phyloP scores from a whole-genome alignment of 345 rosid genomes.

The Turritis glabra region DNA sequence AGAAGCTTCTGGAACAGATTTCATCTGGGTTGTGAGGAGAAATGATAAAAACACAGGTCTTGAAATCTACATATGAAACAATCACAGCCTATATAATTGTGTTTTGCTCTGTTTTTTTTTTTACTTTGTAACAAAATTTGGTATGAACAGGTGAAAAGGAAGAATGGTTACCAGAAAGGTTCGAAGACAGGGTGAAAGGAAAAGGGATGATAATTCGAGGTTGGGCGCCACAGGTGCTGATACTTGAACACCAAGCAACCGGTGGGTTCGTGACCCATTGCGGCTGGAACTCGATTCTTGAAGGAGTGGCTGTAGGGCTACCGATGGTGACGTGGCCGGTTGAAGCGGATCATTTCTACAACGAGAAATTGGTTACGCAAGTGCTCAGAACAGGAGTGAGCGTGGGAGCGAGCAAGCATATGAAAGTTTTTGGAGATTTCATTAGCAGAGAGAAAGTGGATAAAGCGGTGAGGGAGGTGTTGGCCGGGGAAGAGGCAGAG shows the following conservation, averaged over 20 bases:
- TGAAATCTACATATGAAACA: background rate
- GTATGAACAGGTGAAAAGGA: conserved; percentile 14
- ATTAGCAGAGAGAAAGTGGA: conserved; percentile 39
- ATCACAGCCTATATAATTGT: background rate
- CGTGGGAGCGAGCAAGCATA: conserved; percentile 39
- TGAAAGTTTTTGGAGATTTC: conserved; percentile 17
- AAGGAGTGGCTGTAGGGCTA: conserved; percentile 46
- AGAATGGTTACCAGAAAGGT: conserved; percentile 44
- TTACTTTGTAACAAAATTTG: background rate
- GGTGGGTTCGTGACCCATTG: conserved; percentile 57
- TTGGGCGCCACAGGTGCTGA: conserved; percentile 55
- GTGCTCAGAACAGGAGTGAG: conserved; percentile 43
- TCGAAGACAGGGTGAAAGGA: conserved; percentile 40
- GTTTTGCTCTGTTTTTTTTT: background rate
- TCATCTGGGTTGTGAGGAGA: conserved; percentile 37
- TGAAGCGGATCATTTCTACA: conserved; percentile 49
- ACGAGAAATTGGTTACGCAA: conserved; percentile 45
- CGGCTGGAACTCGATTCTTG: conserved; percentile 57
- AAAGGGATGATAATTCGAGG: conserved; percentile 44
- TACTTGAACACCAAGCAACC: conserved; percentile 49
- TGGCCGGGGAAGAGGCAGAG: conserved; percentile 50
- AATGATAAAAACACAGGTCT: conserved; percentile 24
- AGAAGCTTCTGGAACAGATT: conserved; percentile 21
- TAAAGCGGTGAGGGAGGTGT: conserved; percentile 29
- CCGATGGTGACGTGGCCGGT: conserved; percentile 58